These are phyloP conservation scores for Lentinula lateritia DNA, from an alignment of 768 basidiomycete species.

Conservation along the genomic window DNA sequence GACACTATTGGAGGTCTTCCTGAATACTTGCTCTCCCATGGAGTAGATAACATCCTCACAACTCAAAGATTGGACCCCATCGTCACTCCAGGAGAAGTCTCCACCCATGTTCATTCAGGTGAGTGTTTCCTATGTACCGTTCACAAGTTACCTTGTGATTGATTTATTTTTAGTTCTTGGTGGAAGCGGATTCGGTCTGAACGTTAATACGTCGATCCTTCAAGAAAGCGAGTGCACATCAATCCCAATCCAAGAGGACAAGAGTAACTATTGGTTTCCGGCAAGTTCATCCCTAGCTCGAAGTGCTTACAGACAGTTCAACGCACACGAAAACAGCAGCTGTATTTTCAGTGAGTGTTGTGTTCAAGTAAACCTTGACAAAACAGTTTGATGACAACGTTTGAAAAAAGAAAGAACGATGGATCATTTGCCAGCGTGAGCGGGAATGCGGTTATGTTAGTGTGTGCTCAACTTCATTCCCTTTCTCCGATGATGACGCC, in stretches of 20 bases:
- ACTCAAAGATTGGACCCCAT: constrained; percentile 13
- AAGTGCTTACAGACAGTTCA: not conserved
- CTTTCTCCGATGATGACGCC: not conserved
- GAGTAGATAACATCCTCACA: constrained; percentile 9
- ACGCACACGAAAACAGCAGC: not conserved
- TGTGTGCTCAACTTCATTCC: not conserved
- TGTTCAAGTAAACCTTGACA: not conserved
- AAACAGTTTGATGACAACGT: not conserved
- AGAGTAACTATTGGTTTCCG: constrained; percentile 21
- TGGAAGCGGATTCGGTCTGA: constrained; percentile 14
- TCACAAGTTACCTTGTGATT: not conserved
- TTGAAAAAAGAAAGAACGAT: constrained; percentile 7
- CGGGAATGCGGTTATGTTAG: constrained; percentile 10
- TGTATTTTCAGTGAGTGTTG: constrained; percentile 11
- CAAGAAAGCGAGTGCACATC: constrained; percentile 15
- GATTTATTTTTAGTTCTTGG: constrained; percentile 10
- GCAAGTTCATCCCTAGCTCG: constrained; percentile 1
- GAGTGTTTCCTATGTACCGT: not conserved
- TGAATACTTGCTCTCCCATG: not conserved
- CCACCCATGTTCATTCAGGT: constrained; percentile 14
- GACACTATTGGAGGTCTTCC: not conserved
- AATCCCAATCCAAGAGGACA: constrained; percentile 14
- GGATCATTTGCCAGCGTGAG: constrained; percentile 10
- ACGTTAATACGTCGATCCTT: constrained; percentile 10
- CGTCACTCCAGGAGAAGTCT: constrained; percentile 10